A percentile compares a stretch with the other conserved stretches of the same genome.
Conservation (phyloP, 305 asterid species). For the Fraxinus nigra region DNA sequence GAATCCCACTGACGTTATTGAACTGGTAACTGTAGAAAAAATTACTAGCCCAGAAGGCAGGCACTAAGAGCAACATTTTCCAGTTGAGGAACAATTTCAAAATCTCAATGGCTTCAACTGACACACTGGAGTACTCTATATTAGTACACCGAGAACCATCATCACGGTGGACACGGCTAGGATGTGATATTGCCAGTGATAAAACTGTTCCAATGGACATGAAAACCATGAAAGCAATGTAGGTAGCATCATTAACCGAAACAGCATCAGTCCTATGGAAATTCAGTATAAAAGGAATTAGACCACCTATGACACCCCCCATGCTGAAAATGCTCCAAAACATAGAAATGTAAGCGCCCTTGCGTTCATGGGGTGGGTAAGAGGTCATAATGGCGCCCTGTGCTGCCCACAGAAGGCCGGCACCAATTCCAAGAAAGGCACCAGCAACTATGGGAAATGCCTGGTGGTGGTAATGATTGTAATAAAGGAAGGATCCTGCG, state of each 20-base stretch:
- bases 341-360: slow-evolving; percentile 70
- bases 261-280: slow-evolving; percentile 46
- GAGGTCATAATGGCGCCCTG: slow-evolving; percentile 97
- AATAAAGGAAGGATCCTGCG: slow-evolving; percentile 77
- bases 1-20: slow-evolving; percentile 66
- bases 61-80: slow-evolving; percentile 79
- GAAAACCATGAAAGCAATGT: slow-evolving; percentile 79
- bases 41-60: slow-evolving; percentile 87
- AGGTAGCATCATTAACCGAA: slow-evolving; percentile 86
- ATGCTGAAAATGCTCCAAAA: slow-evolving; percentile 88
- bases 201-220: slow-evolving; percentile 64
- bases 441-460: slow-evolving; percentile 75
- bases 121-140: slow-evolving; percentile 63
- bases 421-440: slow-evolving; percentile 74
- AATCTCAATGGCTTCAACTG: slow-evolving; percentile 48
- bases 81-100: slow-evolving; percentile 60
- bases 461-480: slow-evolving; percentile 74
- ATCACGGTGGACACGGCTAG: slow-evolving; percentile 59
- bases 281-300: slow-evolving; percentile 64
- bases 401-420: slow-evolving; percentile 88
- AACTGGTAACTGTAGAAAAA: slow-evolving; percentile 87
- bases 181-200: slow-evolving; percentile 65
- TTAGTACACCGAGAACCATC: slow-evolving; percentile 77
- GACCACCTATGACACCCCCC: slow-evolving; percentile 93
- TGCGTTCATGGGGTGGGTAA: slow-evolving; percentile 73